Conservation (phyloP, 495 filamentous ascomycete genomes). For the Hyaloscypha bicolor region DNA sequence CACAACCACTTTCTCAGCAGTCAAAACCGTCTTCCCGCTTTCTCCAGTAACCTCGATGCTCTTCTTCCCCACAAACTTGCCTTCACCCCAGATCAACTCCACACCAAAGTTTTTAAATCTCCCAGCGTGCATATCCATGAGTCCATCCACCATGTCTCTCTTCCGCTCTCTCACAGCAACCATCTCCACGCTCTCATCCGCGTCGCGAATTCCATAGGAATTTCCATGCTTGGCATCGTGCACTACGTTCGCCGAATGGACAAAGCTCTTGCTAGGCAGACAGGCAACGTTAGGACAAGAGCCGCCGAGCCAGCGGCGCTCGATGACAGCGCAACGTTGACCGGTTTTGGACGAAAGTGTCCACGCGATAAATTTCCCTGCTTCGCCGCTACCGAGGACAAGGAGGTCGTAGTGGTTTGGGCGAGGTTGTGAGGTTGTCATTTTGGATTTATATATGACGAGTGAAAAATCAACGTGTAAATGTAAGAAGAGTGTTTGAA, state of each 20-base stretch:
- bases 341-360: not conserved
- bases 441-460: not conserved
- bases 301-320: slow-evolving; percentile 9
- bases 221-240: not conserved
- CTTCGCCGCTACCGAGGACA: slow-evolving; percentile 8
- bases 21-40: not conserved
- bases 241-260: slow-evolving; percentile 1
- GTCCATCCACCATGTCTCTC: slow-evolving; percentile 6
- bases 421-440: not conserved
- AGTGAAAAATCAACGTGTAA: no score
- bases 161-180: slow-evolving; percentile 1
- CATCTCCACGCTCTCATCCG: not conserved
- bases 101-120: slow-evolving; percentile 1
- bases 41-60: not conserved
- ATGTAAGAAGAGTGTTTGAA: no score
- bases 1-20: not conserved
- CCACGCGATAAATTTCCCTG: slow-evolving; percentile 8
- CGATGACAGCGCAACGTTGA: slow-evolving; percentile 2
- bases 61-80: slow-evolving; percentile 6
- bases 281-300: slow-evolving; percentile 11
- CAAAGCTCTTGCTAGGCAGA: slow-evolving; percentile 6
- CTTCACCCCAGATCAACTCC: slow-evolving; percentile 4
- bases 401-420: slow-evolving; percentile 8
- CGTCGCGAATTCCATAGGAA: not conserved
- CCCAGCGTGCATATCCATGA: slow-evolving; percentile 2